These are phyloP conservation scores for Agaricus bisporus DNA, from an alignment of 768 basidiomycete species.

Conservation along the genomic window DNA sequence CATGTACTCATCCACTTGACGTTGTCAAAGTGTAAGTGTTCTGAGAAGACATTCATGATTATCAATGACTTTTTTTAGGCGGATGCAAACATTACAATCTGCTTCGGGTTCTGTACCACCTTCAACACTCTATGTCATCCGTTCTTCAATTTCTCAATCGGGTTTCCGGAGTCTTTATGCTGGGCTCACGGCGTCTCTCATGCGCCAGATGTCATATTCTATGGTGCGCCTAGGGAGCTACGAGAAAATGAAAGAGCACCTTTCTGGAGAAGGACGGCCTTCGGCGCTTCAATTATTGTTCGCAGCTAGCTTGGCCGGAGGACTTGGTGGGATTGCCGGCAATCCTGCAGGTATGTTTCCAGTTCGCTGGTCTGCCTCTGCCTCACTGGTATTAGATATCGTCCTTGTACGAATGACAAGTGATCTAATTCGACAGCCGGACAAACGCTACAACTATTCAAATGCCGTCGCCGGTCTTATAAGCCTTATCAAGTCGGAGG, in stretches of 20 bases:
- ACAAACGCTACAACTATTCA: slow-evolving; percentile 69
- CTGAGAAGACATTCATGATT: not conserved
- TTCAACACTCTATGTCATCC: slow-evolving; percentile 62
- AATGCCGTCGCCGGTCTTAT: slow-evolving; percentile 76
- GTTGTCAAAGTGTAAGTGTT: slow-evolving; percentile 73
- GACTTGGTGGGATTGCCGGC: slow-evolving; percentile 76
- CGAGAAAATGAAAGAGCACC: slow-evolving; percentile 62
- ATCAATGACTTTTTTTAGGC: slow-evolving; percentile 31
- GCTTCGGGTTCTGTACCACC: slow-evolving; percentile 42
- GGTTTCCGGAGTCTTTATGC: slow-evolving; percentile 75
- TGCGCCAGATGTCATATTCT: slow-evolving; percentile 90
- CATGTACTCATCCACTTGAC: slow-evolving; percentile 78
- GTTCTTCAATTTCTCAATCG: slow-evolving; percentile 54
- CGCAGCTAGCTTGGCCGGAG: slow-evolving; percentile 70
- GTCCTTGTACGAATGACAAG: slow-evolving; percentile 85
- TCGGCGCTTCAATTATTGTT: slow-evolving; percentile 50
- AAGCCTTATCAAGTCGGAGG: slow-evolving; percentile 61
- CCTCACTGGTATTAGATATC: slow-evolving; percentile 41
- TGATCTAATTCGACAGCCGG: slow-evolving; percentile 69
- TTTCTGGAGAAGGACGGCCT: slow-evolving; percentile 46
- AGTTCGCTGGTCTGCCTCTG: not conserved
- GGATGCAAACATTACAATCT: slow-evolving; percentile 71
- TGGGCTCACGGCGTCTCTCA: slow-evolving; percentile 74
- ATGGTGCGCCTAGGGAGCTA: slow-evolving; percentile 80
- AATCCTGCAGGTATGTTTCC: slow-evolving; percentile 65